Percentiles rank a stretch among this genome's conserved stretches.
Evolutionary conservation across 108 stramenopile genomes (phyloP).

Genomic region (Stephanodiscus minutulus): DNA sequence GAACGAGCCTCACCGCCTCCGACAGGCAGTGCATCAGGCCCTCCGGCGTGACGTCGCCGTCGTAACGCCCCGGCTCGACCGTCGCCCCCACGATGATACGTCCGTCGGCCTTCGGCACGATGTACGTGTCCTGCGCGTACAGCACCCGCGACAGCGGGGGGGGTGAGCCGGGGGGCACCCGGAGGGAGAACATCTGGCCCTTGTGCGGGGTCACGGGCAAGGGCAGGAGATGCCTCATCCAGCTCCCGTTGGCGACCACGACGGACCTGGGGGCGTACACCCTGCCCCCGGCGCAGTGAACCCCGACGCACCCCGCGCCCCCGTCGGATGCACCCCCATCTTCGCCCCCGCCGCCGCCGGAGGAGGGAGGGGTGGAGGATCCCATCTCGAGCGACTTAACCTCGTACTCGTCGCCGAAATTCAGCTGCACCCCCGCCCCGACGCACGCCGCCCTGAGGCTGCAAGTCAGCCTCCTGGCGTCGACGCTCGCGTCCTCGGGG

Average conservation of each 20-base stretch:
- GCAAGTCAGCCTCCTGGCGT: conserved; percentile 78
- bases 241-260: conserved; percentile 89
- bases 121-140: conserved; percentile 92
- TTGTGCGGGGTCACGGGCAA: conserved; percentile 92
- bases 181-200: conserved; percentile 87
- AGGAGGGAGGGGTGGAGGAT: background rate
- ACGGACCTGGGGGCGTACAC: conserved; percentile 56
- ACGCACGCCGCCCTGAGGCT: conserved; percentile 77
- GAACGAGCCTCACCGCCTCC: conserved; percentile 73
- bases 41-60: conserved; percentile 76
- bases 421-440: conserved; percentile 83
- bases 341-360: background rate
- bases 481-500: conserved; percentile 92
- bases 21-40: conserved; percentile 79
- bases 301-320: conserved; percentile 48
- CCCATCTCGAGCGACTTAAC: conserved; percentile 63
- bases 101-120: conserved; percentile 94
- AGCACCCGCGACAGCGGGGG: conserved; percentile 78
- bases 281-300: conserved; percentile 64
- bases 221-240: conserved; percentile 92
- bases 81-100: conserved; percentile 90
- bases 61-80: conserved; percentile 84
- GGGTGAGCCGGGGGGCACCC: conserved; percentile 67
- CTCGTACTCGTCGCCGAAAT: conserved; percentile 63
- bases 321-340: background rate